A percentile compares a stretch with the other conserved stretches of the same genome.
Evolutionary conservation across 257 asterid genomes (phyloP).

Genomic region (Nicotiana undulata): DNA sequence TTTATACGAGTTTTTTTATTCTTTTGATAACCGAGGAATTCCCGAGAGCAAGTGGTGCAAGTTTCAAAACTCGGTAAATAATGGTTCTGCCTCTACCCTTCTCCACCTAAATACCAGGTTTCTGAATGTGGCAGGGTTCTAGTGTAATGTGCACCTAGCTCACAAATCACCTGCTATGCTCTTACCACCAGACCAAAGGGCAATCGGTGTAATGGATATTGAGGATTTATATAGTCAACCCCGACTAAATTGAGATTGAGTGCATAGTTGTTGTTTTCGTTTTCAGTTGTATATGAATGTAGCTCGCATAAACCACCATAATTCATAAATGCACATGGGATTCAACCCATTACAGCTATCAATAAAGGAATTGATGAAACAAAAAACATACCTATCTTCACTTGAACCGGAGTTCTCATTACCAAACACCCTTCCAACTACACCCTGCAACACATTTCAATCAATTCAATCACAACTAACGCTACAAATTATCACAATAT

Average conservation of each 20-base stretch:
- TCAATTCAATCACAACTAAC: slow-evolving; percentile 7
- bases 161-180: no score
- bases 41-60: neutral
- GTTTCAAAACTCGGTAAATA: neutral
- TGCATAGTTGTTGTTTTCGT: neutral
- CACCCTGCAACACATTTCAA: slow-evolving; percentile 53
- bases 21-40: neutral
- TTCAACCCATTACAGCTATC: neutral
- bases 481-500: slow-evolving; percentile 4
- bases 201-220: neutral
- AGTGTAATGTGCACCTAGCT: no score
- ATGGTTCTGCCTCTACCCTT: neutral
- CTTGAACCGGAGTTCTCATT: slow-evolving; percentile 61
- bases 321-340: neutral
- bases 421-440: slow-evolving; percentile 85
- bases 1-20: neutral
- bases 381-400: slow-evolving; percentile 64
- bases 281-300: neutral
- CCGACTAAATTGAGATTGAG: neutral
- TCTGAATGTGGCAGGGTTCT: neutral
- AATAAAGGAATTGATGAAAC: neutral
- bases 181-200: neutral
- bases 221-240: neutral
- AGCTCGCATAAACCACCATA: neutral
- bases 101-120: neutral